Base-by-base conservation (phyloP, 768 basidiomycete species). In the Kwoniella sp. region DNA sequence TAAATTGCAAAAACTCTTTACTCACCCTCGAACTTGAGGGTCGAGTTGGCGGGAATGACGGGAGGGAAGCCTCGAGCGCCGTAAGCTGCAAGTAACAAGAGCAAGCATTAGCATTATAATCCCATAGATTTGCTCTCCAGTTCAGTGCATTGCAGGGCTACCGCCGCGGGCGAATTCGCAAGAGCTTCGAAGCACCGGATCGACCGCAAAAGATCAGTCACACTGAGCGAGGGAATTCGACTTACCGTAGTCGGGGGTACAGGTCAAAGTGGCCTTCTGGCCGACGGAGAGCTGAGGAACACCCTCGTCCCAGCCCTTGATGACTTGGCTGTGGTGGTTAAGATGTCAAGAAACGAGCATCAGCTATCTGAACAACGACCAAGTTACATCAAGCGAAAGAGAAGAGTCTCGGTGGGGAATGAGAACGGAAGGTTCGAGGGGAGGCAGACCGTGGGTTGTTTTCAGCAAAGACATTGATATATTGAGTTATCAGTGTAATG, bases 201-300 rank as follows among this genome's bases (percentile, higher is more conserved):
- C n/a, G n/a, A n/a, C n/a, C n/a, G n/a, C n/a, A n/a, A n/a, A n/a
- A n/a, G n/a, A n/a, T n/a, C n/a, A n/a, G n/a, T n/a, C n/a, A n/a
- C n/a, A n/a, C n/a, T n/a, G n/a, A n/a, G n/a, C n/a, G n/a, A n/a
- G n/a, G n/a, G n/a, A n/a, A n/a, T 24, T 44, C 7, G 8, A 67
- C 74, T 58, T 12, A 73, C 74, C 74, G 63, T 79, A 81, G 69
- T 81, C 79, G 19, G 79, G 76, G 27, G 79, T 71, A 65, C 77
- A 79, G 71, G 70, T 79, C 48, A 81, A 68, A 68, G 71, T 77
- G 69, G 80, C 80, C 73, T 81, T 80, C 68, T 79, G 68, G 17
- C 80, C 80, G 30, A 80, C 61, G 55, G 74, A 76, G 49, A 81
- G 72, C 67, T 79, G 76, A 44, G 72, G 69, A 51, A 79, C 77